Base-by-base conservation (phyloP, 2,329 filamentous ascomycete genomes). In the Xylaria hypoxylon region DNA sequence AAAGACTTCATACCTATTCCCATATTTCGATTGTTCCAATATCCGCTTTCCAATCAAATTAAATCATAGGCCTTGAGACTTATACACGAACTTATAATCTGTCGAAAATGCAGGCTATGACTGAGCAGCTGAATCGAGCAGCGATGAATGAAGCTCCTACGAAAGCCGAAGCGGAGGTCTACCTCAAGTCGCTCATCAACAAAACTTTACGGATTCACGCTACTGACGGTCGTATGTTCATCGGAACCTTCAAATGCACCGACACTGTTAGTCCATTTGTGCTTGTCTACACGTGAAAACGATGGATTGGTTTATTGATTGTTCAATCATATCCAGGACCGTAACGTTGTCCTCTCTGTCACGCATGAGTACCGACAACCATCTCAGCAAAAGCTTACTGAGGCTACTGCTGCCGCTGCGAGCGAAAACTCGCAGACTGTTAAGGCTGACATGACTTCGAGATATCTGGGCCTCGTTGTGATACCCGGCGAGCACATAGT, bases 201-300 rank as follows among this genome's bases (percentile, higher is more conserved):
- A 92, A 92, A 78, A 92, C 88, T 44, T 81, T 98, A 38, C 90
- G 94, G 64, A 82, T 98, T 61, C 87, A 92, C 73, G 92, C 91
- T 15, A 92, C 89, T 4, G 95, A 98, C 77, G 89, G 88, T 17
- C 92, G 96, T 67, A 89, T 97, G 78, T 99, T 98, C 79, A 88
- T 94, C 62, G 96, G 96, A 22, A 86, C 89, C 70, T 92, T 99
- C 81, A 97, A 96, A 80, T 99, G 96, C 82, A 97, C 94, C 33
- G 96, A 99, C 82, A 89, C 91, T 66, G 94, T 96, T 81, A 59
- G 52, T 64, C 38, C 53, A 51, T 26, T 31, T 40, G n/a, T 17
- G 31, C 38, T 48, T 65, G 31, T 31, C 47, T 64, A 26, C 28
- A 33, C 52, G 28, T 26, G 7, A 53, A 28, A 38, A 33, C n/a